Evolutionary conservation across 331 rosid genomes (phyloP).

Genomic region (Rhamnella rubrinervis): DNA sequence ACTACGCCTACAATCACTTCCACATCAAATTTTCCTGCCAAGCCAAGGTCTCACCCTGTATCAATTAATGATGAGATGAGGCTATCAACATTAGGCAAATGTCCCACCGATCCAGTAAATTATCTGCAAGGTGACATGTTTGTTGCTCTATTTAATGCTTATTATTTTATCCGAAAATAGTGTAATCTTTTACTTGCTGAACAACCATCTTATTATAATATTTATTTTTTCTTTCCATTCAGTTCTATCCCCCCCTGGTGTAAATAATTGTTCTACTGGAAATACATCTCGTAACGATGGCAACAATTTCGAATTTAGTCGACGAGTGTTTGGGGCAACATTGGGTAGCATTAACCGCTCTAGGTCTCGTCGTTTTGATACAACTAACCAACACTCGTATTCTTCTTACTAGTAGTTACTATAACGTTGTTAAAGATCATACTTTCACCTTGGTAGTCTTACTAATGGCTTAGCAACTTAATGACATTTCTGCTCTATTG

Average conservation of each 20-base stretch:
- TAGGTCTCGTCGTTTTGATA: conserved; percentile 63
- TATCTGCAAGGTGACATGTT: conserved; percentile 54
- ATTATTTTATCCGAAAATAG: neutral
- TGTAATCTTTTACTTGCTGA: conserved; percentile 29
- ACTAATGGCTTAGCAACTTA: neutral
- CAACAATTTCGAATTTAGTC: conserved; percentile 64
- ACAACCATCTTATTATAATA: neutral
- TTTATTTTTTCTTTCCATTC: conserved; percentile 22
- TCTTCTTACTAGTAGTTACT: conserved; percentile 24
- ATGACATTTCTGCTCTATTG: neutral
- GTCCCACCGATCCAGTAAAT: conserved; percentile 48
- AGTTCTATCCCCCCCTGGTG: conserved; percentile 52
- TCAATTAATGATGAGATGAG: conserved; percentile 44
- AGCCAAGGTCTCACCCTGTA: conserved; percentile 46
- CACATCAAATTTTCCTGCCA: conserved; percentile 49
- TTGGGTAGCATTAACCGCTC: conserved; percentile 58
- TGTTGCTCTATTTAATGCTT: conserved; percentile 8
- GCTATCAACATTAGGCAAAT: conserved; percentile 38
- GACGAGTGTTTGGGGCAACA: conserved; percentile 58
- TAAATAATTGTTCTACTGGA: conserved; percentile 57
- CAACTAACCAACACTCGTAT: conserved; percentile 46
- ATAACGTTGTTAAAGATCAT: conserved; percentile 11
- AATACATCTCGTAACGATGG: conserved; percentile 50
- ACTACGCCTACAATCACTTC: conserved; percentile 36
- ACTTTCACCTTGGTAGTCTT: conserved; percentile 20